Base-by-base conservation (phyloP, 768 basidiomycete genomes). In the Erythrobasidium yunnanense region DNA sequence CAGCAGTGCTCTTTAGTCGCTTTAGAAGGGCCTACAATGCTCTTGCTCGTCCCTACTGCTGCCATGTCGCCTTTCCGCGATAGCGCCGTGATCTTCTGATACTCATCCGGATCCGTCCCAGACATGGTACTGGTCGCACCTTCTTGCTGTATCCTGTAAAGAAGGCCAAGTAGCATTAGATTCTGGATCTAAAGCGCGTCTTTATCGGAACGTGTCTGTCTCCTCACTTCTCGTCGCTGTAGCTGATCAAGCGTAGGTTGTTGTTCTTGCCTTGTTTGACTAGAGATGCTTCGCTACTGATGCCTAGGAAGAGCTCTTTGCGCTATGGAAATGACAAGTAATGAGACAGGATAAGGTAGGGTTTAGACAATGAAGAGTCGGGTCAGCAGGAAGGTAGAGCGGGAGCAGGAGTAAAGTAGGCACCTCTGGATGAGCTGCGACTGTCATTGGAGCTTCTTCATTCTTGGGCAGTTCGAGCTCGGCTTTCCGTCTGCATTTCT, bases 391-490 rank as follows among this genome's bases (percentile, higher is more conserved):
- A n/a, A n/a, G n/a, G n/a, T n/a, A 46, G 62, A 35, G 69, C 8
- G 35, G 20, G 32, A 42, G 58, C 34, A 42, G 22, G 15, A 33
- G 57, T 29, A 32, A n/a, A n/a, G 66, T 54, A 68, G 77, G 68
- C 75, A 87, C 88, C 77, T 83, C 75, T 7, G 79, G 76, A 73
- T 86, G 77, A 13, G 83, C 81, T 18, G 86, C 85, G 81, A 96
- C 85, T 74, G 90, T 93, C 89, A 91, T 96, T n/a, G 95, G 92
- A 3, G 87, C 87, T 76, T 97, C 95, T 74, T 92, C 92, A 34
- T 84, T 86, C 30, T 76, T 81, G 60, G 83, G 85, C 13, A 99
- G 81, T 71, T 88, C 83, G 52, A 84, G 79, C 75, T 95, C 90
- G 70, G 82, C 76, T 25, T 85, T 74, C 0, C 83, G 76, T 32